These are phyloP conservation scores for Evernia prunastri DNA, from an alignment of 495 filamentous ascomycete genomes.

Conservation along the genomic window DNA sequence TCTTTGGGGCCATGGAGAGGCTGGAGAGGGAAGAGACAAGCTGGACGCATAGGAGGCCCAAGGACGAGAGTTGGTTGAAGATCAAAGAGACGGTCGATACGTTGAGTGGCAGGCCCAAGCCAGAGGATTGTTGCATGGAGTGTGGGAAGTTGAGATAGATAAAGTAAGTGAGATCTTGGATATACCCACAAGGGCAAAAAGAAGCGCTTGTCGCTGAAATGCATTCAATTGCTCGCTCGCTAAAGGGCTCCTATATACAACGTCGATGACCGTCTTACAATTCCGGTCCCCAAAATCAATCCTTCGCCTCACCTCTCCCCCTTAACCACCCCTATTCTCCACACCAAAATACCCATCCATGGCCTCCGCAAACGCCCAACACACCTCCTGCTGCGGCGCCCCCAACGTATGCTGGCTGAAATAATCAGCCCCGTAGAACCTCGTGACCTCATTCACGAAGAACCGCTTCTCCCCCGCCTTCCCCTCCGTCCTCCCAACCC, in stretches of 20 bases:
- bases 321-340: background rate
- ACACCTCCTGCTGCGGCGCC: background rate
- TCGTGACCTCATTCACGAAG: background rate
- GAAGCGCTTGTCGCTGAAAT: background rate
- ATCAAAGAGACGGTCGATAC: conserved; percentile 79
- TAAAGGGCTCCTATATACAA: background rate
- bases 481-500: background rate
- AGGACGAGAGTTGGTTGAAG: conserved; percentile 75
- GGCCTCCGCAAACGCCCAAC: conserved; percentile 2
- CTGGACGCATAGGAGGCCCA: conserved; percentile 83
- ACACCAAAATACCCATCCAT: background rate
- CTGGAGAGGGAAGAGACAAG: conserved; percentile 83
- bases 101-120: conserved; percentile 61
- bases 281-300: background rate
- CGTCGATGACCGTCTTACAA: background rate
- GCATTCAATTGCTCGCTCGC: background rate
- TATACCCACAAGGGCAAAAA: background rate
- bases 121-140: conserved; percentile 24
- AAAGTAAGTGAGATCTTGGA: background rate
- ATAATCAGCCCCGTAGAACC: background rate
- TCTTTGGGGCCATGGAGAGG: conserved; percentile 73
- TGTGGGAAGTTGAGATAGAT: conserved; percentile 22
- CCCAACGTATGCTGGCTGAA: background rate
- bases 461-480: background rate
- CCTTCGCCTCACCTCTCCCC: background rate